These are phyloP conservation scores for Rhodotorula paludigena DNA, from an alignment of 768 basidiomycete species.

Conservation along the genomic window DNA sequence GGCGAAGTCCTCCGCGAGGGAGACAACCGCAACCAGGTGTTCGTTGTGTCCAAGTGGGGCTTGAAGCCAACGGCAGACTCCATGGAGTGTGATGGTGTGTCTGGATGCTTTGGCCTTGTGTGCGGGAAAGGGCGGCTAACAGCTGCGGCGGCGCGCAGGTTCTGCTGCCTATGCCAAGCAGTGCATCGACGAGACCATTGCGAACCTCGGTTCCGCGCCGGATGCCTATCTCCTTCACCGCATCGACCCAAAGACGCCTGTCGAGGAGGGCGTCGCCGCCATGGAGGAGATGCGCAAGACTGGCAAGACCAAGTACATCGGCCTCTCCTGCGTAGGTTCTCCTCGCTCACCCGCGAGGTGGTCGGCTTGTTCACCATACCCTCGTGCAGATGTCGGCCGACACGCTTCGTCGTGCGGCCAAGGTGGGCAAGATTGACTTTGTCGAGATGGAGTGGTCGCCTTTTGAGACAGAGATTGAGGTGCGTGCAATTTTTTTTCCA, in stretches of 20 bases:
- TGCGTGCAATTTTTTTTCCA: too few species aligned
- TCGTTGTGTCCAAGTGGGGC: slow-evolving; percentile 20
- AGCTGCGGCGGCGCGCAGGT: too few species aligned
- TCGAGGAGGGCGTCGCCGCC: slow-evolving; percentile 44
- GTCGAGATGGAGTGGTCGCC: slow-evolving; percentile 57
- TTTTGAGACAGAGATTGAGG: slow-evolving; percentile 30
- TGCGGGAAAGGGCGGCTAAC: too few species aligned
- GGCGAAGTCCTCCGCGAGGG: slow-evolving; percentile 19
- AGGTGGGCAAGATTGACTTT: slow-evolving; percentile 55
- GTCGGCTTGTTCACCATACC: too few species aligned
- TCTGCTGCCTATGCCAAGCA: slow-evolving; percentile 5
- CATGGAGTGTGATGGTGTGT: background rate
- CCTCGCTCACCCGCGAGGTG: background rate
- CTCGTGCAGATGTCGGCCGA: slow-evolving; percentile 40
- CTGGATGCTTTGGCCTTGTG: background rate
- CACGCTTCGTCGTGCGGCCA: slow-evolving; percentile 52
- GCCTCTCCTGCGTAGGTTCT: slow-evolving; percentile 57
- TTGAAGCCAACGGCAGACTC: background rate
- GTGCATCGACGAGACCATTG: slow-evolving; percentile 12
- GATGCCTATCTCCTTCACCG: slow-evolving; percentile 17
- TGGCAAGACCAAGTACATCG: slow-evolving; percentile 60
- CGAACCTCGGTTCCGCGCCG: slow-evolving; percentile 7
- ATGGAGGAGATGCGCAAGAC: slow-evolving; percentile 55
- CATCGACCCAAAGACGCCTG: slow-evolving; percentile 13
- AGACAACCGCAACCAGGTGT: slow-evolving; percentile 1